Evolutionary conservation across 1,284 basidiomycete species (phyloP), one percentile per base, ranked within the genome.

Genomic region (Sanghuangporus weigelae): DNA sequence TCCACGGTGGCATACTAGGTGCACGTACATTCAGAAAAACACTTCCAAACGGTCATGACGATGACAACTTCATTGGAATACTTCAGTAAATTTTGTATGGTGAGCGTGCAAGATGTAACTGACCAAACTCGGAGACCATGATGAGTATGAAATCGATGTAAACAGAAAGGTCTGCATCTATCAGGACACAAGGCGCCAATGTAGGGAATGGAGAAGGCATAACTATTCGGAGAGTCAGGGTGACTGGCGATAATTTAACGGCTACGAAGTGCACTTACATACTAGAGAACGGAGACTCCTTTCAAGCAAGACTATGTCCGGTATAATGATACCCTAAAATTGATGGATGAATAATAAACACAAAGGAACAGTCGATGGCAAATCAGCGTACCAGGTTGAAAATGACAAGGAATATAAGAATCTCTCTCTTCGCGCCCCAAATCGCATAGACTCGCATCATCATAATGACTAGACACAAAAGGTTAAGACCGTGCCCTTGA

Each of bases 401-500:
- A 44, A 57, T 26, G 31, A 48, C 40, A 31, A 62, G 54, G 26
- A 62, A 57, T 19, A 57, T 19, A 12, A 57, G 8, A 14, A 56
- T 44, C 10, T 46, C 26, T 36, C 23, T 36, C 42, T 42, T 44
- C 35, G 40, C 21, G 7, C 60, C 60, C 40, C 44, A 62, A 11
- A 62, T 62, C n/a, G 60, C 60, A 14, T 57, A 49, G 2, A 44
- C 55, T 16, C 60, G 39, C 54, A 62, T 48, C 60, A 56, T 56
- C 44, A 62, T 55, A 35, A 62, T 56, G 21, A 40, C 40, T 56
- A 11, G 12, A 3, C 4, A 39, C 14, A 31, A 54, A 35, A n/a
- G n/a, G 31, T 1, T n/a, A 5, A 36, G 26, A 36, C 3, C 35
- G 38, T 11, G 31, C 7, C 12, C 4, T 35, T 46, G 7, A 44